Base-by-base conservation (phyloP, 2,329 filamentous ascomycete genomes). In the Seiridium cupressi region DNA sequence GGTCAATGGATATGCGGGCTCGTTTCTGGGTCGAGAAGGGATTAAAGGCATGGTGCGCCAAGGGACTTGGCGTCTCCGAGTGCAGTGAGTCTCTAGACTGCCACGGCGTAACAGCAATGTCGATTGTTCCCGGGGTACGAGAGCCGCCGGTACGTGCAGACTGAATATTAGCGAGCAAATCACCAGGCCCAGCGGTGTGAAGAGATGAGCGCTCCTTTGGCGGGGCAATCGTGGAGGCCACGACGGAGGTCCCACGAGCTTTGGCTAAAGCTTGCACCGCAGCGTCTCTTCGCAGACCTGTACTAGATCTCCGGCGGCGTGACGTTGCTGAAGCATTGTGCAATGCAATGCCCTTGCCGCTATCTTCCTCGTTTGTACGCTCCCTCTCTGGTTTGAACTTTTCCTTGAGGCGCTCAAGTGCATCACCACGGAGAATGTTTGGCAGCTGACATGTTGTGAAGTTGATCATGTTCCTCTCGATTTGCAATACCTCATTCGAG, bases 381-480 rank as follows among this genome's bases (percentile, higher is more conserved):
- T 97, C 93, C 65, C 89, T 85, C 70, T 99, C 95, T 13, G 87
- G 85, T 42, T 84, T 85, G 69, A 99, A 99, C 69, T 98, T 99
- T 65, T 96, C 92, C 72, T 98, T 98, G 26, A 99, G 77, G 26
- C 94, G 84, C 63, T 90, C 86, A 44, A 99, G 72, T 0, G 94
- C 91, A 61, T 91, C 86, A 4, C 95, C 95, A 36, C 93, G 88
- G 6, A 99, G 80, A 61, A 95, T 89, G 67, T 97, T 97, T 1
- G 96, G 95, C 49, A 99, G 79, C 70, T 98, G 93, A 69, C 93
- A 95, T 26, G 88, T 89, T 0, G 94, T 97, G 72, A 93, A 97
- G 65, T 91, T 91, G 72, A 95, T 90, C 90, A 99, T 97, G 64
- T 92, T 89, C 72, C 91, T 92, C 72, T 99, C 95, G 0, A 93